Evolutionary conservation across 2,329 filamentous ascomycete species (phyloP).

Genomic region (Colletotrichum trifolii): DNA sequence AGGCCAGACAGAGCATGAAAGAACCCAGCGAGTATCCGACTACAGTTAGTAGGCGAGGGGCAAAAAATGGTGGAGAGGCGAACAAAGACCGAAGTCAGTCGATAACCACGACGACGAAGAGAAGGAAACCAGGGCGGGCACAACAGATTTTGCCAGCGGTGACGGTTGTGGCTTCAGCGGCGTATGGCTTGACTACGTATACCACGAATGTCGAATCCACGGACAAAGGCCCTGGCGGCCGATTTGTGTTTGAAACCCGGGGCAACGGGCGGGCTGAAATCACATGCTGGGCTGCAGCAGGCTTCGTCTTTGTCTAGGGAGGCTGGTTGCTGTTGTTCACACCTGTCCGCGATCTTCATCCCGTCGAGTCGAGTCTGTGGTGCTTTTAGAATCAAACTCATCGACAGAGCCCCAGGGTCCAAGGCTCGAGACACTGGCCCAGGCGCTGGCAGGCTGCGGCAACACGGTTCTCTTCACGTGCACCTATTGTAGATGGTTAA

Average conservation of each 20-base stretch:
- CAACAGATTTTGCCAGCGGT: too few species aligned
- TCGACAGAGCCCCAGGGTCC: conserved; percentile 23
- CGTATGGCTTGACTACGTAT: too few species aligned
- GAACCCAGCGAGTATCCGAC: neutral
- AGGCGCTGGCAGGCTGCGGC: neutral
- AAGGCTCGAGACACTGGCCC: conserved; percentile 1
- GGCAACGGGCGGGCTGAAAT: conserved; percentile 6
- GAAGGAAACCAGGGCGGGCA: too few species aligned
- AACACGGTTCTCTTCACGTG: neutral
- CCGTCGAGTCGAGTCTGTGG: neutral
- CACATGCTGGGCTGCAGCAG: conserved; percentile 12
- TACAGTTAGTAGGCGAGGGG: neutral
- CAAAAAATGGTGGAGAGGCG: neutral
- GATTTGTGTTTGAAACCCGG: conserved; percentile 8
- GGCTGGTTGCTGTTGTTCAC: conserved; percentile 14
- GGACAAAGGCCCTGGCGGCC: neutral
- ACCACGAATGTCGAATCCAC: neutral
- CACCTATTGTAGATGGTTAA: neutral
- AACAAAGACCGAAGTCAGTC: too few species aligned
- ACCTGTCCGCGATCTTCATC: neutral
- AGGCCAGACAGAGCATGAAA: neutral
- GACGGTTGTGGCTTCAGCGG: too few species aligned
- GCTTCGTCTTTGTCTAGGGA: conserved; percentile 12
- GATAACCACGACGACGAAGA: too few species aligned
- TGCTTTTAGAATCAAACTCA: too few species aligned